phyloP scores from a whole-genome alignment of 129 eudicot species.

The Tagetes erecta region DNA sequence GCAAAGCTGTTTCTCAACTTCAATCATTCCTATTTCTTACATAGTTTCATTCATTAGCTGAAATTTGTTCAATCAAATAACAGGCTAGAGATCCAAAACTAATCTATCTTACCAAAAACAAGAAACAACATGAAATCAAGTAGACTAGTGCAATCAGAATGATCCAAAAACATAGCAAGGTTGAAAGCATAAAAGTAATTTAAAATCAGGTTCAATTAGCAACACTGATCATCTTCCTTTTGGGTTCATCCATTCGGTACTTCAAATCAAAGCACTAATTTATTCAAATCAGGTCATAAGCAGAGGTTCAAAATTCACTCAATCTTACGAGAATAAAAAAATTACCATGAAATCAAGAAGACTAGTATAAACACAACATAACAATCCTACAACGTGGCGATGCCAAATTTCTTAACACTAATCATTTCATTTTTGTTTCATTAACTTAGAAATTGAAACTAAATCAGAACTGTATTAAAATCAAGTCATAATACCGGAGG shows the following conservation, averaged over 20 bases:
- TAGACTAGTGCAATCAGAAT: background rate
- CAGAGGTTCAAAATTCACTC: background rate
- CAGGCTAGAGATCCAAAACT: slow-evolving; percentile 11
- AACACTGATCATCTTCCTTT: background rate
- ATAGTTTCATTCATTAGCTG: background rate
- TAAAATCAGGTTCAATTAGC: no score
- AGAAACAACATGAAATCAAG: background rate
- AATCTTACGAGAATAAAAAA: background rate
- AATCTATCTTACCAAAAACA: background rate
- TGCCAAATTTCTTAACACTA: background rate
- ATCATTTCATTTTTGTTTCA: background rate
- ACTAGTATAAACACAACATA: no score
- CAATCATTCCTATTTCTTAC: background rate
- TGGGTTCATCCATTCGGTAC: background rate
- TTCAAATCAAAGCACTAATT: background rate
- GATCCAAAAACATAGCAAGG: background rate
- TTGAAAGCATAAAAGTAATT: background rate
- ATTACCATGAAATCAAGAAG: background rate
- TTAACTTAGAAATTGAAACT: background rate
- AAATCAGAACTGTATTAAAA: background rate
- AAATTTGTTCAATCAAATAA: slow-evolving; percentile 9
- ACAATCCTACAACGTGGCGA: background rate
- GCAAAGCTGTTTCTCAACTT: slow-evolving; percentile 1
- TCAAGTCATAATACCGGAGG: background rate
- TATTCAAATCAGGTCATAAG: background rate